Percentiles rank a stretch among this genome's conserved stretches.
Evolutionary conservation across 2,329 filamentous ascomycete genomes (phyloP).

Genomic region (Hypomyces rosellus): DNA sequence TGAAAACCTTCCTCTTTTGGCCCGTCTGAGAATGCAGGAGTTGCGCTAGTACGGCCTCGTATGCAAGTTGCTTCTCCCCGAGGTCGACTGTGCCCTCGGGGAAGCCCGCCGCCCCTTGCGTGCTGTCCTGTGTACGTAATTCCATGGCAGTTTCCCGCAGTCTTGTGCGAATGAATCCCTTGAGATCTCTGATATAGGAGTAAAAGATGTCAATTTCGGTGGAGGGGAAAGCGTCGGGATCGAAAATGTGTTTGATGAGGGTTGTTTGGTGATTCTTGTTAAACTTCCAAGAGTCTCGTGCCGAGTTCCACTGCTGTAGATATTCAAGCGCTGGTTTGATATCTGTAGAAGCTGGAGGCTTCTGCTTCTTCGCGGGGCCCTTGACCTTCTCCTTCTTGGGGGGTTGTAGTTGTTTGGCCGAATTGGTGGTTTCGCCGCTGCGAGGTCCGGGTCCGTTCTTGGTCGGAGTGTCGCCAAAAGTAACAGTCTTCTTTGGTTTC

Average conservation of each 20-base stretch:
- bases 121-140: conserved; percentile 51
- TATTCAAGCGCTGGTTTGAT: conserved; percentile 67
- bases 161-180: conserved; percentile 66
- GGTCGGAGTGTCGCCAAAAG: conserved; percentile 39
- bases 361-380: conserved; percentile 33
- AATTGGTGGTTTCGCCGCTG: conserved; percentile 14
- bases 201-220: conserved; percentile 64
- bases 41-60: conserved; percentile 48
- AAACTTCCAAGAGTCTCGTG: conserved; percentile 79
- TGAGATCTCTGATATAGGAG: conserved; percentile 71
- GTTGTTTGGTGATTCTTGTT: conserved; percentile 89
- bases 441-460: conserved; percentile 19
- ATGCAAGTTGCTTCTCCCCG: conserved; percentile 44
- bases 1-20: conserved; percentile 44
- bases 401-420: conserved; percentile 24
- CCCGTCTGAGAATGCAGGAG: conserved; percentile 35
- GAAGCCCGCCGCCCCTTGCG: conserved; percentile 42
- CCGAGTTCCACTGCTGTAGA: conserved; percentile 66
- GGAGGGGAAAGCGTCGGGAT: conserved; percentile 62
- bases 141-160: conserved; percentile 61
- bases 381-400: conserved; percentile 32
- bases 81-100: conserved; percentile 42
- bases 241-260: conserved; percentile 76
- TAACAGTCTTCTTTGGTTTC: conserved; percentile 42
- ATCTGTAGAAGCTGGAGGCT: conserved; percentile 34